Percentiles rank a stretch among this genome's conserved stretches.
phyloP scores from a whole-genome alignment of 805 yeast species.

The Hanseniaspora meyeri region DNA sequence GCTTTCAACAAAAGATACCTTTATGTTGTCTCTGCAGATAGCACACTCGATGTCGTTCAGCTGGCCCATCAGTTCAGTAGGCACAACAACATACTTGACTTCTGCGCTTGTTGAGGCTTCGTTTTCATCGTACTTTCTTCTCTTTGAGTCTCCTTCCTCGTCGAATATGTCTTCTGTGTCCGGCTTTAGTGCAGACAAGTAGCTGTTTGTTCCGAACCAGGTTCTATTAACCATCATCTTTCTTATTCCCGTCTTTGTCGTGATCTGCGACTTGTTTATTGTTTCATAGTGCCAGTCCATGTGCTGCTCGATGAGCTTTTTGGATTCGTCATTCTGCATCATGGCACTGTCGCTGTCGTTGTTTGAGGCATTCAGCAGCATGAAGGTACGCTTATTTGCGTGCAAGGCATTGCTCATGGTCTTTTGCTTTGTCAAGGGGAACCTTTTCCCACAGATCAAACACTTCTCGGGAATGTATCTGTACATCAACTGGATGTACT shows the following conservation, averaged over 20 bases:
- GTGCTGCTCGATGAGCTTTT: constrained; percentile 50
- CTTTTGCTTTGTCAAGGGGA: constrained; percentile 54
- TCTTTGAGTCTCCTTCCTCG: background rate
- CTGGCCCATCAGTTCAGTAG: constrained; percentile 10
- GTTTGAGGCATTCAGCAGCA: constrained; percentile 31
- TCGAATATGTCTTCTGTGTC: background rate
- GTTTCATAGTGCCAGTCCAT: constrained; percentile 45
- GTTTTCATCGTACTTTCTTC: background rate
- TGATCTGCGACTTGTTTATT: constrained; percentile 33
- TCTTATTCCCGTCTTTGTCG: constrained; percentile 13
- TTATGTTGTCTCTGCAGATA: constrained; percentile 53
- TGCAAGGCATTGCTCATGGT: constrained; percentile 26
- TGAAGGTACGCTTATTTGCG: constrained; percentile 19
- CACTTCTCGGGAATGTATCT: constrained; percentile 60
- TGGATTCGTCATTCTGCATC: constrained; percentile 31
- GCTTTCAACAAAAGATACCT: constrained; percentile 59
- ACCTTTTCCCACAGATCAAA: constrained; percentile 74
- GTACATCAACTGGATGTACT: constrained; percentile 23
- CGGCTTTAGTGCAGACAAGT: background rate
- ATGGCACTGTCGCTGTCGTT: constrained; percentile 90
- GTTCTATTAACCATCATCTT: constrained; percentile 17
- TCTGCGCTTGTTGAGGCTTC: background rate
- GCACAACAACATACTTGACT: constrained; percentile 3
- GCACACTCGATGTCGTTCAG: constrained; percentile 38
- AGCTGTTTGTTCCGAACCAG: constrained; percentile 14